Evolutionary conservation across 2,329 filamentous ascomycete genomes (phyloP), one percentile per base, ranked within the genome.

Genomic region (Penicillium sumatraense): DNA sequence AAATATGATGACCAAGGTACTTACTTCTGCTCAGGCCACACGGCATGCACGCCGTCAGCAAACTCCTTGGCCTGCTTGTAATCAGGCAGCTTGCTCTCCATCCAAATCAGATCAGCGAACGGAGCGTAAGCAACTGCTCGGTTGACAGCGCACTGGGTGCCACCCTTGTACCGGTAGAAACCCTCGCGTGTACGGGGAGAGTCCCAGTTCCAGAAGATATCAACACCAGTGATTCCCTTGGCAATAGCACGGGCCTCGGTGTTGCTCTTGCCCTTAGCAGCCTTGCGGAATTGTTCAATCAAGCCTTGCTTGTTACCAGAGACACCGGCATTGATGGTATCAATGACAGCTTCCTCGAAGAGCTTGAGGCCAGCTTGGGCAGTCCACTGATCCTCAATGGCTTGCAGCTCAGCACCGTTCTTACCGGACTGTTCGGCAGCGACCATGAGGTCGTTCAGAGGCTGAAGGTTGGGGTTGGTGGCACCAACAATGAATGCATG

Each of bases 71-170:
- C 95, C 80, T 98, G 95, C 47, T 83, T 83, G 75, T 83, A 98
- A 74, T 98, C 93, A 42, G 95, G 95, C 64, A 96, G 82, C 80
- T 96, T 97, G 80, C 89, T 93, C 85, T 99, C 95, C 95, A 99
- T 99, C 95, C 95, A 99, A 77, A 99, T 96, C 74, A 96, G 87
- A 71, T 98, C 93, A 60, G 89, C 89, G 79, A 96, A 96, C 2
- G 95, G 93, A 0, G 91, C 93, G 72, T 96, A 98, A 5, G 93
- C 91, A 55, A 96, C 80, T 29, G 93, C 93, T 45, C 93, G 87
- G 82, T 95, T 96, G 73, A 98, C 81, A 57, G 93, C 92, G 74
- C 90, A 96, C 75, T 92, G 88, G 69, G 90, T 96, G 56, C 95
- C 95, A 57, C 95, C 95, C 76, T 91, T 84, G 73, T 97, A 89